Evolutionary conservation across 1,284 basidiomycete genomes (phyloP).

Genomic region (Fomitiporia mediterranea): DNA sequence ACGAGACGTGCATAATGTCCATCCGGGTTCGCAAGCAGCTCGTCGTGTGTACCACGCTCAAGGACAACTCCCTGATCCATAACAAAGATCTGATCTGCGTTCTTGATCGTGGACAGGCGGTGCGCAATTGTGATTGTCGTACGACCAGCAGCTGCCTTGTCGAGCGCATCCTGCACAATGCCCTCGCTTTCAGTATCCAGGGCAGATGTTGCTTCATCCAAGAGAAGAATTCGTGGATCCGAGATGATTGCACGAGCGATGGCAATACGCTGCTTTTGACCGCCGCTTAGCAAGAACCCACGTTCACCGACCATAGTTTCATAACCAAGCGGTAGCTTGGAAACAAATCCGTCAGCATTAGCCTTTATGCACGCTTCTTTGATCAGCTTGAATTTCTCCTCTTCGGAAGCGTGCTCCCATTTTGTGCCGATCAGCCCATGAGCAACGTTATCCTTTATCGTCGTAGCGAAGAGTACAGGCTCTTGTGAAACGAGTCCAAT

Average conservation of each 20-base stretch:
- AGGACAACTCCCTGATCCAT: conserved; percentile 82
- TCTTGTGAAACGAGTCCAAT: conserved; percentile 91
- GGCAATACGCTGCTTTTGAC: conserved; percentile 90
- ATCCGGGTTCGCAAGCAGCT: conserved; percentile 60
- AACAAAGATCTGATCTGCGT: conserved; percentile 82
- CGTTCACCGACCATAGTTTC: conserved; percentile 92
- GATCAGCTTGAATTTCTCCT: conserved; percentile 76
- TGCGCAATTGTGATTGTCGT: conserved; percentile 80
- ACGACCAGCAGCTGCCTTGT: conserved; percentile 80
- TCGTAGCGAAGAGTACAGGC: conserved; percentile 82
- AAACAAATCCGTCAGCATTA: conserved; percentile 89
- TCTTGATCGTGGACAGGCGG: conserved; percentile 75
- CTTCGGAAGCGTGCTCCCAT: conserved; percentile 65
- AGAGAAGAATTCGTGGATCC: conserved; percentile 76
- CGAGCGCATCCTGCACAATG: conserved; percentile 91
- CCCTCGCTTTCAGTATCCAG: conserved; percentile 90
- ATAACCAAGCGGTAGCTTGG: conserved; percentile 80
- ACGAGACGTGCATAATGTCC: conserved; percentile 78
- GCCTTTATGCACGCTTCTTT: conserved; percentile 87
- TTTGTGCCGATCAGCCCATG: conserved; percentile 84
- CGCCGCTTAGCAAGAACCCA: conserved; percentile 87
- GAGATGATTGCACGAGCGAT: conserved; percentile 93
- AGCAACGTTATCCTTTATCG: conserved; percentile 76
- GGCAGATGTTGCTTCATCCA: conserved; percentile 88
- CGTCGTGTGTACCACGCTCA: conserved; percentile 80